Conservation (phyloP, 257 asterid genomes). For the Coffea canephora region DNA sequence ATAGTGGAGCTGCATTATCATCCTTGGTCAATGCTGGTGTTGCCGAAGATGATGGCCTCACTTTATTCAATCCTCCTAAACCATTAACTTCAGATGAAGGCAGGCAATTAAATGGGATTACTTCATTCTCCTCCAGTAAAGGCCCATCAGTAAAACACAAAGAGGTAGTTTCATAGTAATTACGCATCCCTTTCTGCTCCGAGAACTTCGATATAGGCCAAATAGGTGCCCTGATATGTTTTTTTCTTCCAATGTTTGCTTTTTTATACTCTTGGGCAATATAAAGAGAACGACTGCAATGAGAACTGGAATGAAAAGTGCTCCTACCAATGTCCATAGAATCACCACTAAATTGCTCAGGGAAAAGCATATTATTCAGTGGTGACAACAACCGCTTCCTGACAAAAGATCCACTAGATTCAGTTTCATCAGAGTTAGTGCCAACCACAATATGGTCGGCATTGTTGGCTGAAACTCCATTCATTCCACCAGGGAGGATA, state of each 20-base stretch:
- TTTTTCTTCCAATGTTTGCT: constrained; percentile 48
- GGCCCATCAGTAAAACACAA: constrained; percentile 62
- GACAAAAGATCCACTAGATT: constrained; percentile 39
- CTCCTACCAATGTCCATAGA: constrained; percentile 48
- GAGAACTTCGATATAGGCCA: constrained; percentile 30
- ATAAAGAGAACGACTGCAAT: constrained; percentile 30
- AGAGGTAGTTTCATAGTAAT: constrained; percentile 30
- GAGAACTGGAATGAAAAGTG: constrained; percentile 25
- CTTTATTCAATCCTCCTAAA: constrained; percentile 22
- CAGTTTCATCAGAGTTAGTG: constrained; percentile 31
- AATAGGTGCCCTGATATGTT: constrained; percentile 30
- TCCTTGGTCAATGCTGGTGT: constrained; percentile 30
- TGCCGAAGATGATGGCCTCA: constrained; percentile 23
- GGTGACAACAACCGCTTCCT: constrained; percentile 76
- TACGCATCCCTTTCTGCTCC: constrained; percentile 27
- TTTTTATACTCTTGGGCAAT: constrained; percentile 47
- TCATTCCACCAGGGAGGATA: constrained; percentile 21
- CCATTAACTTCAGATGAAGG: constrained; percentile 35
- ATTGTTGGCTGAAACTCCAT: constrained; percentile 23
- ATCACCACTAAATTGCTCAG: constrained; percentile 45
- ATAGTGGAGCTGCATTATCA: constrained; percentile 35
- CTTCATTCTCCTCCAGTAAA: constrained; percentile 49
- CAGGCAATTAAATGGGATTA: constrained; percentile 23
- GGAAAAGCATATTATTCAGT: constrained; percentile 43
- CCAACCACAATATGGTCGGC: constrained; percentile 22